Conservation (phyloP, 352 stramenopile species). For the Phytophthora sp. region DNA sequence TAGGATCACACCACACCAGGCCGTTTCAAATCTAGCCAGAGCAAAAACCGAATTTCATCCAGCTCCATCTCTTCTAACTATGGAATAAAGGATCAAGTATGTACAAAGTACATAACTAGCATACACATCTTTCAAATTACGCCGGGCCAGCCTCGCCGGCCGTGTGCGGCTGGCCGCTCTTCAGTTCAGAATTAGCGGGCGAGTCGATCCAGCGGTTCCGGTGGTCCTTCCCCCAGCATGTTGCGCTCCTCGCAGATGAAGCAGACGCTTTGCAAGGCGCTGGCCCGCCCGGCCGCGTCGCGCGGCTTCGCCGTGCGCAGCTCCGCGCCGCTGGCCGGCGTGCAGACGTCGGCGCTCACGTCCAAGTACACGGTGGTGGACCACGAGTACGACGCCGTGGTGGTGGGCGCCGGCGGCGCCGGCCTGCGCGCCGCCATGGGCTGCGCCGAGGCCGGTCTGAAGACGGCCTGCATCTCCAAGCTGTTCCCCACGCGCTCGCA, state of each 20-base stretch:
- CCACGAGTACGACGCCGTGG: constrained; percentile 96
- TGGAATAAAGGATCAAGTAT: too few relatives aligned
- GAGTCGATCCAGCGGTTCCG: constrained; percentile 8
- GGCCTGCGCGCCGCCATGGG: constrained; percentile 95
- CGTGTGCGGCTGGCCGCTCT: neutral
- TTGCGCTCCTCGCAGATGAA: constrained; percentile 34
- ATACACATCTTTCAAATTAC: too few relatives aligned
- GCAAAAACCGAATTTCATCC: too few relatives aligned
- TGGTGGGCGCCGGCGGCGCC: constrained; percentile 95
- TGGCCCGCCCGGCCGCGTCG: constrained; percentile 10
- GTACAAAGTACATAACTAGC: too few relatives aligned
- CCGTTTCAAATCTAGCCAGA: too few relatives aligned
- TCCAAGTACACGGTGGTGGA: constrained; percentile 89
- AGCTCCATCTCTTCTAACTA: too few relatives aligned
- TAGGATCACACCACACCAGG: too few relatives aligned
- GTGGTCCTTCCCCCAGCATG: constrained; percentile 30
- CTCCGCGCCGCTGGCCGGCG: constrained; percentile 28
- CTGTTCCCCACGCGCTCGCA: constrained; percentile 97
- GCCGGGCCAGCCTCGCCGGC: too few relatives aligned
- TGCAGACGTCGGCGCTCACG: constrained; percentile 42
- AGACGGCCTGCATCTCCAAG: constrained; percentile 98
- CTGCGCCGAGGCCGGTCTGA: constrained; percentile 92
- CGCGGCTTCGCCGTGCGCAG: constrained; percentile 35
- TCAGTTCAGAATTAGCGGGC: constrained; percentile 20
- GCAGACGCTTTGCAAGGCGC: constrained; percentile 15